A percentile compares a stretch with the other conserved stretches of the same genome.
phyloP scores from a whole-genome alignment of 164 flowering plant species.

The Aristolochia contorta region DNA sequence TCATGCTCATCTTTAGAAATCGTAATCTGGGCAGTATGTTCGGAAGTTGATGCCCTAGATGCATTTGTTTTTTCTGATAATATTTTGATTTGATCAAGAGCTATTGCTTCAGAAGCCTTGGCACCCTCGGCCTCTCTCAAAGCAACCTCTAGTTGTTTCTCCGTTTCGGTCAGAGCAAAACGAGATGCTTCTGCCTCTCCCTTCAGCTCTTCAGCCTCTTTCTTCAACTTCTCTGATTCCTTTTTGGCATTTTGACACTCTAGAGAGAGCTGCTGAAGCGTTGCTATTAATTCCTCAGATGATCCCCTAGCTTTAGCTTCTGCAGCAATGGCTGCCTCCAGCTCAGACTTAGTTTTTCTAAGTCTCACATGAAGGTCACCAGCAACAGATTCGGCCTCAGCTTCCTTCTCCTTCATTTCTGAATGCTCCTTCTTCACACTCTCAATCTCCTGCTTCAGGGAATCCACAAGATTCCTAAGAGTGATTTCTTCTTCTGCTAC shows the following conservation, averaged over 20 bases:
- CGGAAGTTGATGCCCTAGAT: conserved; percentile 61
- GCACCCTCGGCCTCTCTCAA: conserved; percentile 74
- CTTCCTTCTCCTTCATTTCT: conserved; percentile 67
- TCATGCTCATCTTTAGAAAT: conserved; percentile 72
- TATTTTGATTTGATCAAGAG: conserved; percentile 49
- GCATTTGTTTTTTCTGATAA: conserved; percentile 60
- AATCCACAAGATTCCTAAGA: conserved; percentile 46
- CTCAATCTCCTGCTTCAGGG: conserved; percentile 66
- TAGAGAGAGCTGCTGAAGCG: conserved; percentile 43
- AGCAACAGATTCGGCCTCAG: conserved; percentile 65
- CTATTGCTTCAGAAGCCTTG: conserved; percentile 60
- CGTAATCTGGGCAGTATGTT: conserved; percentile 54
- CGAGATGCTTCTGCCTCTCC: conserved; percentile 46
- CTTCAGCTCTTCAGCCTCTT: conserved; percentile 51
- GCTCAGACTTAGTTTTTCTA: conserved; percentile 55
- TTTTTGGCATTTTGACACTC: conserved; percentile 51
- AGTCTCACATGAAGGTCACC: conserved; percentile 71
- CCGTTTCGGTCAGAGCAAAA: conserved; percentile 48
- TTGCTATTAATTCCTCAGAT: conserved; percentile 52
- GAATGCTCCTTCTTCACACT: conserved; percentile 64
- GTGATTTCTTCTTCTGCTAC: conserved; percentile 70
- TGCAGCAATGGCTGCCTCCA: conserved; percentile 50
- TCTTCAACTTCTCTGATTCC: conserved; percentile 59
- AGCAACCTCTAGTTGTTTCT: conserved; percentile 46
- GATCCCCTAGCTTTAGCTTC: conserved; percentile 51